phyloP scores from a whole-genome alignment of 2,329 filamentous ascomycete genomes.

The Ceratocystis variospora region DNA sequence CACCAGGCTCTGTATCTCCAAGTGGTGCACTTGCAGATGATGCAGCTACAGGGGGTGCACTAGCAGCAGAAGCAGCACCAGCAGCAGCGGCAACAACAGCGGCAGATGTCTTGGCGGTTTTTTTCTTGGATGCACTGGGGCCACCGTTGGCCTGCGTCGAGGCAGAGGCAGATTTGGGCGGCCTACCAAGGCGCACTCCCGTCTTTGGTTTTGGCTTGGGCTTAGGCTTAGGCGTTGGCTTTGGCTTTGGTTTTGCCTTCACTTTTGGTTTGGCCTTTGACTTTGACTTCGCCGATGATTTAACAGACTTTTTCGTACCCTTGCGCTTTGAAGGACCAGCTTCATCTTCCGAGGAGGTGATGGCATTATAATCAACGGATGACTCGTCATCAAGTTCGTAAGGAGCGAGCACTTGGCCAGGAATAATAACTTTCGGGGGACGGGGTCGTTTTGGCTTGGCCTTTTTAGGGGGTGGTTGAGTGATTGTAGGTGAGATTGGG shows the following conservation, averaged over 20 bases:
- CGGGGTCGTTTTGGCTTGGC: constrained; percentile 24
- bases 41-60: constrained; percentile 27
- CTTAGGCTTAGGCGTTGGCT: too few relatives aligned
- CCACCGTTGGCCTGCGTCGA: constrained; percentile 1
- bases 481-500: neutral
- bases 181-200: constrained; percentile 18
- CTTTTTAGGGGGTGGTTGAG: constrained; percentile 7
- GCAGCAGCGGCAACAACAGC: too few relatives aligned
- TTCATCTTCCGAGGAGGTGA: constrained; percentile 30
- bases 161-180: constrained; percentile 21
- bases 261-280: too few relatives aligned
- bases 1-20: constrained; percentile 31
- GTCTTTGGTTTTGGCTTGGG: constrained; percentile 13
- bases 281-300: too few relatives aligned
- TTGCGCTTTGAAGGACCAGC: constrained; percentile 29
- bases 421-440: constrained; percentile 48
- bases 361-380: constrained; percentile 39
- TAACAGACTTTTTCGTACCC: constrained; percentile 22
- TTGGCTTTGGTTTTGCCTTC: too few relatives aligned
- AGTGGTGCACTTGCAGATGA: constrained; percentile 37
- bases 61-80: neutral
- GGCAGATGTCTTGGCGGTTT: neutral
- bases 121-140: constrained; percentile 21
- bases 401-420: constrained; percentile 51
- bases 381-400: constrained; percentile 51